Base-by-base conservation (phyloP, 2,329 filamentous ascomycete genomes). In the Trichoderma asperellum region DNA sequence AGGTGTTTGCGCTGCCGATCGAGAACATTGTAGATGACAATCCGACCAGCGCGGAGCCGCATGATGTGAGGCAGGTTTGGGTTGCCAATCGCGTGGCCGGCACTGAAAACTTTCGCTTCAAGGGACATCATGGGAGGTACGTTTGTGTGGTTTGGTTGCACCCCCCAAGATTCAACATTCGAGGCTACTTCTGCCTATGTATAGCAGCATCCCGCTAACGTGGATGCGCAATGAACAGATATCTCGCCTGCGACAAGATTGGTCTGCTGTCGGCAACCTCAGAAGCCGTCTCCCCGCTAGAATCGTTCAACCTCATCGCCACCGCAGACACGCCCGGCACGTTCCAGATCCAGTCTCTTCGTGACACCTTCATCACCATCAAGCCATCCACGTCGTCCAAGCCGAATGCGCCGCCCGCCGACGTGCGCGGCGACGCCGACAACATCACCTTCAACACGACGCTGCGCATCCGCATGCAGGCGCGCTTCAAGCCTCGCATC, bases 21-120 rank as follows among this genome's bases (percentile, higher is more conserved):
- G 93, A 97, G 83, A 97, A 98, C 77, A 90, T 97, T 43, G 87
- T 97, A 70, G 94, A 97, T 69, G 89, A 85, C 32, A 91, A 97
- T 77, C 87, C 92, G 3, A 79, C 86, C n/a, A 97, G 89, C 5
- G 93, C 95, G 10, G 96, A 99, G 81, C 96, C 96, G 61, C 94
- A 97, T 79, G 94, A 98, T 79, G 94, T 98, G 70, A 86, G 95
- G 71, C 94, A 97, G 82, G 96, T 99, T 18, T 99, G 95, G 92
- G 88, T 98, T 73, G 93, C 92, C 70, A 97, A 92, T 74, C 88
- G 87, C 73, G 90, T 97, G 14, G 88, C 91, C 0, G 95, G 95
- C 4, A 95, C 92, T 1, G 92, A 96, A 72, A 86, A 87, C 40
- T 91, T 93, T 74, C 91, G 92, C 69, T 92, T 99, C 79, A 97